Evolutionary conservation across 441 rosid species (phyloP).

Genomic region (Euphorbia celastroides): DNA sequence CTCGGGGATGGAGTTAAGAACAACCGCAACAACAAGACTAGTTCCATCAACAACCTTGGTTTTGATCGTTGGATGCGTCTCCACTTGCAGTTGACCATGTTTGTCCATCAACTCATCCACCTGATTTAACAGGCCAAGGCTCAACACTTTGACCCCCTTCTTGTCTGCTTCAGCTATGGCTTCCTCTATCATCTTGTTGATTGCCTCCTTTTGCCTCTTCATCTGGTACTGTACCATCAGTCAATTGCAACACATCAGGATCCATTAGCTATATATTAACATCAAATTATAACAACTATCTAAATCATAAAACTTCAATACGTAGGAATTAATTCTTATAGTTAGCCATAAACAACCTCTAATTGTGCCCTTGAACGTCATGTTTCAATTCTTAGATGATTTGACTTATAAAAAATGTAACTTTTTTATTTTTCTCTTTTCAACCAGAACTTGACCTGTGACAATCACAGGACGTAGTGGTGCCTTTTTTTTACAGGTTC

Average conservation of each 20-base stretch:
- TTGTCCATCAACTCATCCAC: constrained; percentile 40
- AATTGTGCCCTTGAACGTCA: too few species aligned
- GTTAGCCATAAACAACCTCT: too few species aligned
- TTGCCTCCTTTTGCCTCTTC: constrained; percentile 40
- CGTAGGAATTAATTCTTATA: too few species aligned
- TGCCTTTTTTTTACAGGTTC: too few species aligned
- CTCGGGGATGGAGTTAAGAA: constrained; percentile 52
- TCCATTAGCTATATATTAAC: too few species aligned
- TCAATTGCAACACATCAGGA: background rate
- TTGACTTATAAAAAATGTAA: too few species aligned
- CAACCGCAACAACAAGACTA: constrained; percentile 50
- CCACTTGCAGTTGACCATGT: constrained; percentile 38
- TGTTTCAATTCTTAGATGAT: too few species aligned
- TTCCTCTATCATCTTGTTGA: constrained; percentile 53
- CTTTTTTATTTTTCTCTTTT: too few species aligned
- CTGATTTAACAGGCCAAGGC: constrained; percentile 66
- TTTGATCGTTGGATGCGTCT: constrained; percentile 40
- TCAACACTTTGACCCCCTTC: constrained; percentile 59
- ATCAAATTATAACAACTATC: too few species aligned
- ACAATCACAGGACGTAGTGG: too few species aligned
- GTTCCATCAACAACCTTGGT: constrained; percentile 67
- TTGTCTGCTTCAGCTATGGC: constrained; percentile 55
- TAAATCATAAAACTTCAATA: too few species aligned
- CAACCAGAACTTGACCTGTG: too few species aligned
- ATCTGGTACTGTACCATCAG: constrained; percentile 36